Percentiles rank a stretch among this genome's conserved stretches.
Evolutionary conservation across 129 eudicot genomes (phyloP).

Genomic region (Artemisia tridentata): DNA sequence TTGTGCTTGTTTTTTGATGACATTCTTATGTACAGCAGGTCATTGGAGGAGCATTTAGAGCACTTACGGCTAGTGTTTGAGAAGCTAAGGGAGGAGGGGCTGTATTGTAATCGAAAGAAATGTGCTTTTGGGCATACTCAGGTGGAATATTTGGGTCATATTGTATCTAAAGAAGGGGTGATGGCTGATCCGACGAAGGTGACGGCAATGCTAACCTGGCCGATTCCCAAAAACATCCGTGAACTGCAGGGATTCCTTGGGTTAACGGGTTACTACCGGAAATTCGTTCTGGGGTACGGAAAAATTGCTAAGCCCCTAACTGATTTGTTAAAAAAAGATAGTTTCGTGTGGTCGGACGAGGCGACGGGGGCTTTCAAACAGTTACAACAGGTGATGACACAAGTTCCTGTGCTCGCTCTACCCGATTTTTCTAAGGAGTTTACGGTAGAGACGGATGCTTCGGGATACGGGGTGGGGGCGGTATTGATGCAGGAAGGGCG

Average conservation of each 20-base stretch:
- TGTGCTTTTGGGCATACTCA: background rate
- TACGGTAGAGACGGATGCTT: background rate
- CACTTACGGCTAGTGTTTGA: background rate
- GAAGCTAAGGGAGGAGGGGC: background rate
- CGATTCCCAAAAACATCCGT: background rate
- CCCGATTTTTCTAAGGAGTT: background rate
- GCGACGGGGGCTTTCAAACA: background rate
- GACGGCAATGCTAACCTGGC: background rate
- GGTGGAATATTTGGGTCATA: background rate
- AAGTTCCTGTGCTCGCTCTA: background rate
- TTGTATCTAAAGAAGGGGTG: background rate
- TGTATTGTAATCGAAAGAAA: background rate
- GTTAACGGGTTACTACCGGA: background rate
- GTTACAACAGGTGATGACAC: background rate
- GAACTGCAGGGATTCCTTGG: background rate
- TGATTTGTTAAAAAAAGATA: background rate
- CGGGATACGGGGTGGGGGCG: background rate
- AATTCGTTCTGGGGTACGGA: background rate
- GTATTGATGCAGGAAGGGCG: background rate
- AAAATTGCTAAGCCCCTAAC: background rate
- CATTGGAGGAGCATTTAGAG: background rate
- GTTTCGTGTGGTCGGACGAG: background rate
- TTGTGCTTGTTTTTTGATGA: background rate
- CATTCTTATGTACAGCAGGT: background rate
- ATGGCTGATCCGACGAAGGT: background rate